Base-by-base conservation (phyloP, 805 yeast species). In the Suhomyces xylopsoci region DNA sequence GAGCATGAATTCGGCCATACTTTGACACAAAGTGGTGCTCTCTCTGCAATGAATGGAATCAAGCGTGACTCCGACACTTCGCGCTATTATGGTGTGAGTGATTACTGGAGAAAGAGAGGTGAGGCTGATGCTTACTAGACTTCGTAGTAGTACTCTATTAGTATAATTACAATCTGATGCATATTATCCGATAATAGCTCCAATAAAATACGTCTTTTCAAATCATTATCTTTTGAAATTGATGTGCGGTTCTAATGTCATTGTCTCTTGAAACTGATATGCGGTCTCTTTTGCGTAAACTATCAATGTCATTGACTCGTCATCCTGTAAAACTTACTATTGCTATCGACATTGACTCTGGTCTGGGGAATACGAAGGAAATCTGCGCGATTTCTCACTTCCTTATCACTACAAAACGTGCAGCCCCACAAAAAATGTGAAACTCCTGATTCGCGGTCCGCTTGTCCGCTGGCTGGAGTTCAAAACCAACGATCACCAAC, bases 61-160 rank as follows among this genome's bases (percentile, higher is more conserved):
- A 62, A 61, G 40, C 84, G 83, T 80, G 82, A 47, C 58, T 74
- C 54, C 54, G 70, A 50, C 0, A 61, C 67, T 41, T 63, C 64
- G 46, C 59, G 73, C 54, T 69, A 87, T 72, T 81, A 83, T 50
- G 97, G 96, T 1, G 97, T 91, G 9, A 78, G 90, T 59, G 98
- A 93, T 66, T 89, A 70, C 66, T 93, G 97, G 97, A 76, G 98
- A 52, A 92, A 92, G 65, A 71, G 86, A 46, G 97, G 96, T 7
- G 77, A 70, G 43, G 87, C 91, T 12, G 83, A 79, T 51, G 94
- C 90, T 0, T 85, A 81, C 56, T 87, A 40, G 36, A 9, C 42
- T 15, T 9, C 10, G 17, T 38, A 38, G n/a, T 5, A 28, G 32
- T 12, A 26, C 12, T 26, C 12, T 9, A 26, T 26, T 9, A 26